Base-by-base conservation (phyloP, 1,284 basidiomycete species). In the Lentinus polychrous region DNA sequence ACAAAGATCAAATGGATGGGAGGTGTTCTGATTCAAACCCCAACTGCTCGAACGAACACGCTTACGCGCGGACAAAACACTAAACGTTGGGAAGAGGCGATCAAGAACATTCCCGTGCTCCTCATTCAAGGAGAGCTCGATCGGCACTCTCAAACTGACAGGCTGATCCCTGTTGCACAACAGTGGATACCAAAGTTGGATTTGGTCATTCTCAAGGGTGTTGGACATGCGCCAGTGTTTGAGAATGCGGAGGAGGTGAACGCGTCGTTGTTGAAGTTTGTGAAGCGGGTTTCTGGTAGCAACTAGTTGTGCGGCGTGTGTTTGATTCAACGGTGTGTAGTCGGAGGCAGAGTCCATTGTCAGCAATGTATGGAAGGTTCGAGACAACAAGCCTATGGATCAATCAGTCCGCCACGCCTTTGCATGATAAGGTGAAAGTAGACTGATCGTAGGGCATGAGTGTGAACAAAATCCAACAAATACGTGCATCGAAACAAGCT, bases 71-170 rank as follows among this genome's bases (percentile, higher is more conserved):
- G 52, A 12, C 72, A 74, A 52, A 66, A 68, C 35, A 52, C 58
- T 32, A 41, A 52, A 17, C 55, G 67, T 11, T 60, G 66, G 54
- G 56, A 60, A 45, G 54, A 60, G 23, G 66, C 60, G 0, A 55
- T 62, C 46, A 56, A 59, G 11, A 48, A 47, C 8, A 51, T 70
- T 12, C 69, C 67, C 8, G 47, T 68, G 44, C 52, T 73, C 17
- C 44, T 66, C n/a, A 49, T 73, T 8, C 57, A 65, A 44, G 69
- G 68, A 6, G 58, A 54, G 45, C 55, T 60, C 46, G 72, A 73
- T 54, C 42, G 52, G 24, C 54, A 60, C 18, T 56, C 65, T 37
- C 43, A 62, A 17, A 49, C 53, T 15, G 56, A 57, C 14, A 56
- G 57, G 43, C 60, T 60, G 49, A 57, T 63, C 27, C 52, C 59